Base-by-base conservation (phyloP, 495 filamentous ascomycete species). In the Paragyromitra xinjiangensis region DNA sequence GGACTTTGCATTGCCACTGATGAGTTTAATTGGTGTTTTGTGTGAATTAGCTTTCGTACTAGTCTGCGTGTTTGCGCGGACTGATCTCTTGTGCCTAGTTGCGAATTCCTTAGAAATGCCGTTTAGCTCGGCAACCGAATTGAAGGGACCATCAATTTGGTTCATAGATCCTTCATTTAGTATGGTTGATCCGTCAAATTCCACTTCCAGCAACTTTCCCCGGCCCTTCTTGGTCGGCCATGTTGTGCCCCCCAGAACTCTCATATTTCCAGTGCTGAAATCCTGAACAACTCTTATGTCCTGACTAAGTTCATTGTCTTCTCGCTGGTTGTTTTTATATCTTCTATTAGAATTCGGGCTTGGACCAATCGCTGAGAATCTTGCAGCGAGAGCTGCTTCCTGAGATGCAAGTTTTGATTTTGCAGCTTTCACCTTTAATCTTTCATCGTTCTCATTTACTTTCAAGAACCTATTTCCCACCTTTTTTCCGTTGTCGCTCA, bases 351-450 rank as follows among this genome's bases (percentile, higher is more conserved):
- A 0, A n/a, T 6, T 22, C 16, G 7, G 44, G 16, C 34, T 44
- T 8, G 14, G 53, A 45, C 59, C 67, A 34, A 59, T 16, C 45
- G 22, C 67, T 37, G 67, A 45, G 29, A 69, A 69, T 34, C 34
- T 61, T n/a, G 67, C 51, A 37, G 53, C 67, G 26, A 59, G 67
- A 11, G 44, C 53, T 69, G 50, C 50, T 19, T 69, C 37, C 51
- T 8, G 5, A 14, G 65, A 42, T 26, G 53, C 50, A 22, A 69
- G 50, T 44, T 44, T 69, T n/a, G 53, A 44, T 42, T 37, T 45
- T 16, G 53, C 39, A 24, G 24, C 24, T 34, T 69, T 69, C 14
- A 69, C 40, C 40, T 48, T 61, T 37, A 45, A 42, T 16, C 14
- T 59, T 62, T 39, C 44, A 3, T 19, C 16, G 12, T 24, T 63